A percentile compares a stretch with the other conserved stretches of the same genome.
These are phyloP conservation scores for Cyberlindnera nakhonratchasimensis DNA, from an alignment of 805 yeast genomes.

Conservation along the genomic window DNA sequence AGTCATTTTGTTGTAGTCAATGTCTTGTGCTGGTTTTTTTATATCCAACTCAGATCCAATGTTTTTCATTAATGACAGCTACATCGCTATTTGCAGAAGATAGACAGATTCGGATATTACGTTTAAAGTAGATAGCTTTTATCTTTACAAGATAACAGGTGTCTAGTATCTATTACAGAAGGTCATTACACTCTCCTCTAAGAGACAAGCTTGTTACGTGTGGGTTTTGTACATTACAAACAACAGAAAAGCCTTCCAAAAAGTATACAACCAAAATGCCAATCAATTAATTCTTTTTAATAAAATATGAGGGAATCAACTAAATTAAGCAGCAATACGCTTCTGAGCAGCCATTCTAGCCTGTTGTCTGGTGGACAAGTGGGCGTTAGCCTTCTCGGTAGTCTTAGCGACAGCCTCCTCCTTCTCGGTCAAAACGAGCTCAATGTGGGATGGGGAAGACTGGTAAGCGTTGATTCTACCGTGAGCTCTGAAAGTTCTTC, in stretches of 20 bases:
- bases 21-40: too few species aligned
- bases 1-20: too few species aligned
- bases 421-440: slow-evolving; percentile 92
- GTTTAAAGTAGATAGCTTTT: too few species aligned
- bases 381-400: slow-evolving; percentile 60
- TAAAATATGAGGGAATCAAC: background rate
- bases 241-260: slow-evolving; percentile 12
- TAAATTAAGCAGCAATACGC: slow-evolving; percentile 66
- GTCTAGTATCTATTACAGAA: background rate
- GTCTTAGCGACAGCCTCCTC: slow-evolving; percentile 94
- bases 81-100: too few species aligned
- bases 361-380: slow-evolving; percentile 86
- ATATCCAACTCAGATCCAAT: too few species aligned
- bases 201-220: background rate
- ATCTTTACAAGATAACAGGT: too few species aligned
- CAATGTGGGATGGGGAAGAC: slow-evolving; percentile 98
- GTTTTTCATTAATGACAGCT: too few species aligned
- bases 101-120: too few species aligned
- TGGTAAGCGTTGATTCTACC: slow-evolving; percentile 99
- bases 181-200: background rate
- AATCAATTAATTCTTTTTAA: slow-evolving; percentile 2
- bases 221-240: slow-evolving; percentile 13
- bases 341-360: slow-evolving; percentile 88
- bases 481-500: slow-evolving; percentile 99
- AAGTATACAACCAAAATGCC: slow-evolving; percentile 9